Evolutionary conservation across 257 asterid species (phyloP).

Genomic region (Solanum sitiens): DNA sequence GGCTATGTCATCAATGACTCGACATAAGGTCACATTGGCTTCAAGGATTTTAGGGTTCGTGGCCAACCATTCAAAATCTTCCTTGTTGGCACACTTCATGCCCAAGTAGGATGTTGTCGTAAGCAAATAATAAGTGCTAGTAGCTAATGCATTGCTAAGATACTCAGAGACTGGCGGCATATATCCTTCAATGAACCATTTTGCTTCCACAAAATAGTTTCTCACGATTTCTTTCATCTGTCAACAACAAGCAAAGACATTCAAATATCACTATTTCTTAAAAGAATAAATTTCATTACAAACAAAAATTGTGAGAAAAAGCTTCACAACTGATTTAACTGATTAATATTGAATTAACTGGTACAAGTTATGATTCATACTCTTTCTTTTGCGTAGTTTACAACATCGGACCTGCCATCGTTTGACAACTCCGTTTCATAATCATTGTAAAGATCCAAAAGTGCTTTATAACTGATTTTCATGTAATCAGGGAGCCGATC

Average conservation of each 20-base stretch:
- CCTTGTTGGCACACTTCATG: background rate
- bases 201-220: background rate
- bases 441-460: background rate
- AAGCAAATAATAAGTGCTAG: constrained; percentile 3
- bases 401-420: background rate
- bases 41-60: background rate
- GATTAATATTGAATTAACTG: background rate
- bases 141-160: background rate
- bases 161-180: background rate
- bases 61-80: background rate
- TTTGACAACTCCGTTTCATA: background rate
- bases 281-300: background rate
- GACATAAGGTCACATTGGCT: background rate
- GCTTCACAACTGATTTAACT: background rate
- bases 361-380: background rate
- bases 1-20: background rate
- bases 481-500: background rate
- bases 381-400: background rate
- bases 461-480: background rate
- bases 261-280: constrained; percentile 14
- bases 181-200: constrained; percentile 11
- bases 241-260: background rate
- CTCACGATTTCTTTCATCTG: background rate
- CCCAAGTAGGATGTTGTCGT: constrained; percentile 27
- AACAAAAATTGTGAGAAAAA: background rate